A percentile compares a stretch with the other conserved stretches of the same genome.
These are phyloP conservation scores for Podosphaera aphanis DNA, from an alignment of 2,329 filamentous ascomycete genomes.

Conservation along the genomic window DNA sequence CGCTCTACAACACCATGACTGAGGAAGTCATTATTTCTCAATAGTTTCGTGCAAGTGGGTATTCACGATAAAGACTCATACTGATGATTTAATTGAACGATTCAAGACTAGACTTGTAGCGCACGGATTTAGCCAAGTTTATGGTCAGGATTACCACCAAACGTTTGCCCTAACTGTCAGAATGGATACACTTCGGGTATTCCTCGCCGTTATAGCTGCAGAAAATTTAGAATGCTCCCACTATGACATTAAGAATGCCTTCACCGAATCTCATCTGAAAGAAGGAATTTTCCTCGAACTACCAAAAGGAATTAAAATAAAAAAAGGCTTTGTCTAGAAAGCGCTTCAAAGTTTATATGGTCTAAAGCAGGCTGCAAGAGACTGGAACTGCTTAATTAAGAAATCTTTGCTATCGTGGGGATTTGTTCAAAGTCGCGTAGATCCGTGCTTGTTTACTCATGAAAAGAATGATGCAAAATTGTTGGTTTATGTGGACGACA, in stretches of 20 bases:
- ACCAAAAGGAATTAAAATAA: background rate
- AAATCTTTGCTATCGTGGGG: background rate
- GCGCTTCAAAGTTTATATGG: background rate
- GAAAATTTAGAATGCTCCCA: background rate
- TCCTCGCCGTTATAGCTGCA: background rate
- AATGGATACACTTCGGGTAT: background rate
- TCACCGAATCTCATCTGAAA: background rate
- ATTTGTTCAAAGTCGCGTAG: background rate
- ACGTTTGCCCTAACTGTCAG: background rate
- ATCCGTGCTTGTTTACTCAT: conserved; percentile 1
- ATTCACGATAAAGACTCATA: background rate
- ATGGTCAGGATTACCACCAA: background rate
- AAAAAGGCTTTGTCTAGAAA: background rate
- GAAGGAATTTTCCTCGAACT: background rate
- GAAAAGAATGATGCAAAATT: background rate
- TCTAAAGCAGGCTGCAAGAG: background rate
- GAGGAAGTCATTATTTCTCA: no score
- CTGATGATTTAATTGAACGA: background rate
- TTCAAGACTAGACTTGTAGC: background rate
- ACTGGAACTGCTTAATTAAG: background rate
- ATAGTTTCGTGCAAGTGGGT: background rate
- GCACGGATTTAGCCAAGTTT: background rate
- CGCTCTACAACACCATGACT: no score
- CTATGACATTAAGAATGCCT: background rate
- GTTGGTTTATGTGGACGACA: background rate